Evolutionary conservation across 2,329 filamentous ascomycete genomes (phyloP).

Genomic region (Fusarium floridanum): DNA sequence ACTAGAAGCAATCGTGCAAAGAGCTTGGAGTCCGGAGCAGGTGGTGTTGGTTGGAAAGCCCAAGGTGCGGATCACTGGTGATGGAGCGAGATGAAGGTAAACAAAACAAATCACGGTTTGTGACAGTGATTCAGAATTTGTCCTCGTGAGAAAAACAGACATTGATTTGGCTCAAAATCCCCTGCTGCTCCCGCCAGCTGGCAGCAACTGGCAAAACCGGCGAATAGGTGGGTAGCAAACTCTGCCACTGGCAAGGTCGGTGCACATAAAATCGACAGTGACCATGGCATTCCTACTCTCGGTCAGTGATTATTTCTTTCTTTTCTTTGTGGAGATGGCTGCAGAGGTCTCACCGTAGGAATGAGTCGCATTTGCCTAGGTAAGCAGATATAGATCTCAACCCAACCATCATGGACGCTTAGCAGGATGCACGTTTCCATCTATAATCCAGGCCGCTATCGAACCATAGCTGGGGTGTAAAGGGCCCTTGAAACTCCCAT

Average conservation of each 20-base stretch:
- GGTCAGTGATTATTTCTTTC: not conserved
- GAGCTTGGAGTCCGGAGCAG: not conserved
- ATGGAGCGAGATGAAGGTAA: not conserved
- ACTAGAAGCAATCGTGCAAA: not conserved
- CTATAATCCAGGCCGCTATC: constrained; percentile 60
- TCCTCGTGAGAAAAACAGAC: not conserved
- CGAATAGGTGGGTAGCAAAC: not conserved
- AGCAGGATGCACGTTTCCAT: constrained; percentile 45
- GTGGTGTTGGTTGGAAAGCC: not conserved
- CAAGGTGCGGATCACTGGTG: not conserved
- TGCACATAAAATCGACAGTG: not conserved
- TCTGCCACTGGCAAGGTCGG: not conserved
- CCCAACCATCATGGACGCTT: not conserved
- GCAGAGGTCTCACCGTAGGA: not conserved
- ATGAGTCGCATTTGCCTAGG: not conserved
- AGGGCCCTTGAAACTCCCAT: constrained; percentile 56
- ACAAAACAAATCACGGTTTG: constrained; percentile 6
- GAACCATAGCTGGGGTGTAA: constrained; percentile 60
- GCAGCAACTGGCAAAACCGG: not conserved
- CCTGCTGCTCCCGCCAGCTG: not conserved
- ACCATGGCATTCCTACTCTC: not conserved
- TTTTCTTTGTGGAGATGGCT: not conserved
- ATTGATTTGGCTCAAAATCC: not conserved
- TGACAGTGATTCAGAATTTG: not conserved
- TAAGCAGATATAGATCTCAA: not conserved